Evolutionary conservation across 2,329 filamentous ascomycete genomes (phyloP), one percentile per base, ranked within the genome.

Genomic region (Monosporascus sp.): DNA sequence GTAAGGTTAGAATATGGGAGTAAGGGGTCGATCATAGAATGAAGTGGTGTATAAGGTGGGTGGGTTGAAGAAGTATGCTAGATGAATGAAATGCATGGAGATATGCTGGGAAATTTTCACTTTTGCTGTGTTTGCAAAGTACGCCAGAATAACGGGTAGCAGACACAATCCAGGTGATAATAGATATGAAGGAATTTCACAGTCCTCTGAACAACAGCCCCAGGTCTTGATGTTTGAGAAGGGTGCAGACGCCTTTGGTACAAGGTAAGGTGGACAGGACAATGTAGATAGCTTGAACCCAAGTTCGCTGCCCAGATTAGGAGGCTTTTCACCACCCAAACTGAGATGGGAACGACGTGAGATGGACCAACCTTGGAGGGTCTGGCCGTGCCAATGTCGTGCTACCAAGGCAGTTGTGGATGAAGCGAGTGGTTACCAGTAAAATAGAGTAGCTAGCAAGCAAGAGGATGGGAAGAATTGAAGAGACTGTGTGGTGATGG

Each of bases 361-460:
- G 24, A 41, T 22, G 7, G 5, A 55, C 52, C 38, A 45, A 63
- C 61, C 61, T 62, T 60, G 54, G 44, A 50, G 54, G 55, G 47
- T 55, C 58, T 55, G 65, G 56, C 64, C 58, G 64, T 63, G 62
- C 58, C 65, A 61, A 64, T 62, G 57, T 53, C 63, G 72, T 72
- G 73, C 70, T 76, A 76, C 77, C 78, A 79, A 75, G 75, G 74
- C 72, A 70, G 70, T 68, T 73, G 73, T 72, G 67, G 22, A 75
- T 75, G 74, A 78, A 82, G 78, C 74, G 77, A 81, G 75, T 67
- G 74, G 69, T 69, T 66, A 72, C 73, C 76, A 78, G 74, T 77
- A 78, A 78, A 75, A 81, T 79, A 76, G 77, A 76, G 75, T 75
- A 79, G 77, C 76, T 81, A 80, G 76, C 74, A 70, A 80, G 77